These are phyloP conservation scores for Syncephalis plumigaleata DNA, from an alignment of 371 early-diverging fungal species.

Conservation along the genomic window DNA sequence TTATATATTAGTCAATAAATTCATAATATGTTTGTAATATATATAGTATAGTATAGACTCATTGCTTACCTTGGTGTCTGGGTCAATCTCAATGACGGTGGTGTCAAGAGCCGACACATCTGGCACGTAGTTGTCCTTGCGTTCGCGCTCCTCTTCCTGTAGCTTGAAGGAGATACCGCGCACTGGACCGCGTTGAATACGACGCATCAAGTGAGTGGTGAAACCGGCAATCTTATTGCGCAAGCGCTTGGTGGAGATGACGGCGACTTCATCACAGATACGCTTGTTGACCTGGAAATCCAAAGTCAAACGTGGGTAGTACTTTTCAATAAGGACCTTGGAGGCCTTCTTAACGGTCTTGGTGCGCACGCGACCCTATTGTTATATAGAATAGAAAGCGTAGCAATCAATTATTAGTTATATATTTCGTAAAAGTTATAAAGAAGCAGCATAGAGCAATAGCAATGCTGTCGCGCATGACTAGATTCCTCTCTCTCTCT, in stretches of 20 bases:
- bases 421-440: not conserved
- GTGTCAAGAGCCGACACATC: conserved; percentile 96
- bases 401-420: not conserved
- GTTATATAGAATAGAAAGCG: not conserved
- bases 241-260: conserved; percentile 98
- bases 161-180: conserved; percentile 99
- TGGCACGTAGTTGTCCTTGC: conserved; percentile 99
- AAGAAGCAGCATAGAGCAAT: no score
- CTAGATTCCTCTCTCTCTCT: no score
- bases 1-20: no score
- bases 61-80: conserved; percentile 52
- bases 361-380: conserved; percentile 14
- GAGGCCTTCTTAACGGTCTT: conserved; percentile 51
- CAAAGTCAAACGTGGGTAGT: conserved; percentile 97
- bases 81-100: conserved; percentile 89
- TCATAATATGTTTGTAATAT: no score
- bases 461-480: no score
- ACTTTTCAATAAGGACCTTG: conserved; percentile 99
- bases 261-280: conserved; percentile 95
- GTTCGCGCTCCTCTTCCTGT: conserved; percentile 99
- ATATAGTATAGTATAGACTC: no score
- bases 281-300: conserved; percentile 99
- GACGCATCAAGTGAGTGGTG: conserved; percentile 99
- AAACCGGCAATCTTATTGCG: conserved; percentile 99
- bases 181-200: conserved; percentile 98